Base-by-base conservation (phyloP, 2,329 filamentous ascomycete species). In the Ascocoryne sarcoides region DNA sequence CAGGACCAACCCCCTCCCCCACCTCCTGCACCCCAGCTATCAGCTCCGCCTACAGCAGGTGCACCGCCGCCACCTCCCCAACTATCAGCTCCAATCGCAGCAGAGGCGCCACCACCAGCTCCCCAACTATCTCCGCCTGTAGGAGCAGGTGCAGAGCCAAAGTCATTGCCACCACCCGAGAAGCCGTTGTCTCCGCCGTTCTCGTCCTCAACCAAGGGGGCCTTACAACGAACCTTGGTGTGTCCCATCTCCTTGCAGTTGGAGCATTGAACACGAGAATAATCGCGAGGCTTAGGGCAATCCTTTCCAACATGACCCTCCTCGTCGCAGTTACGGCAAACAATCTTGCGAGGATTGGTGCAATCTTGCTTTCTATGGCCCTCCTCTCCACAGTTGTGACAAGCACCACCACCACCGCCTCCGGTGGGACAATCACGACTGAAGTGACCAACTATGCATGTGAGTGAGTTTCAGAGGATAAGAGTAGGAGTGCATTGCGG, bases 341-440 rank as follows among this genome's bases (percentile, higher is more conserved):
- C 65, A 37, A 36, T 44, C 30, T 48, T 44, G 2, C 28, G 26
- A 10, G 50, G 47, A 32, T 60, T 58, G 10, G 55, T 52, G 37
- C 58, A 60, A 19, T 60, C 57, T 30, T 42, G 38, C 44, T 33
- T 49, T 39, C 38, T 47, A 43, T 40, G 38, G 10, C 41, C 57
- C 14, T 52, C 50, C 34, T 48, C 40, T 29, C 50, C 52, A 32
- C 50, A 55, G 37, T 53, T 55, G 36, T 46, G 68, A 57, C 75
- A 78, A 19, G 59, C 66, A 56, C 62, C 53, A 48, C 67, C 66
- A 57, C 70, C 65, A 44, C 74, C 72, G 42, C 69, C 69, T 12
- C 72, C 77, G 57, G 77, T 65, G 19, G 81, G 77, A 55, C 79
- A 84, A 53, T 83, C 78, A 30, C 67, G 68, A 23, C 71, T 68